Base-by-base conservation (phyloP, 148 eudicot species). In the Amaranthus cruentus region DNA sequence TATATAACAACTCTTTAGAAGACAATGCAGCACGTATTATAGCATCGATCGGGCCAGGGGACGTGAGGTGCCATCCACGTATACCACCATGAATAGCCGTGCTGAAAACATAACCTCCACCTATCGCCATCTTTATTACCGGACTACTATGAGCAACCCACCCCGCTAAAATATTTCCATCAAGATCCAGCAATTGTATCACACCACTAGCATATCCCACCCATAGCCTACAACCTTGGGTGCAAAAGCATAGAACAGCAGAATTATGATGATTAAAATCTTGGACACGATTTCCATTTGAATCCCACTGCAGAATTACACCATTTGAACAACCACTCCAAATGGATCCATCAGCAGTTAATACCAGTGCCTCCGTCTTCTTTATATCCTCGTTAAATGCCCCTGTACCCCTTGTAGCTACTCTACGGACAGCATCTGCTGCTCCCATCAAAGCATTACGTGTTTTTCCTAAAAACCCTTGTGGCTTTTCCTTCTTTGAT, bases 61-160 rank as follows among this genome's bases (percentile, higher is more conserved):
- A 92, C 44, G 91, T 79, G 8, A 92, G 77, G 79, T 79, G 82
- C 99, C 99, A 92, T 65, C 92, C 97, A 48, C 99, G 96, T 81
- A 96, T 91, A 14, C 99, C 99, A 62, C 99, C 99, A 80, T 96
- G 99, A 73, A 88, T 86, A n/a, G 97, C 99, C 86, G 92, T 83
- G 80, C 96, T 92, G 75, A 76, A 96, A 68, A 96, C 76, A 69
- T 74, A 81, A 42, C 89, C 92, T 69, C 84, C 86, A 44, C 94
- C 97, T 56, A 85, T 78, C 5, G 88, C 94, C 85, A 96, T 60
- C 77, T 89, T 96, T 73, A 96, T 79, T 47, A 90, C 88, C 4
- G 99, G 99, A 68, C 93, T 84, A 72, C 83, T 90, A 78, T 96
- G 99, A 77, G 97, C 87, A 71, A 89, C 80, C 99, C 99, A 96